Percentiles rank a stretch among this genome's conserved stretches.
Evolutionary conservation across 345 rosid species (phyloP).

Genomic region (Camelina sativa): DNA sequence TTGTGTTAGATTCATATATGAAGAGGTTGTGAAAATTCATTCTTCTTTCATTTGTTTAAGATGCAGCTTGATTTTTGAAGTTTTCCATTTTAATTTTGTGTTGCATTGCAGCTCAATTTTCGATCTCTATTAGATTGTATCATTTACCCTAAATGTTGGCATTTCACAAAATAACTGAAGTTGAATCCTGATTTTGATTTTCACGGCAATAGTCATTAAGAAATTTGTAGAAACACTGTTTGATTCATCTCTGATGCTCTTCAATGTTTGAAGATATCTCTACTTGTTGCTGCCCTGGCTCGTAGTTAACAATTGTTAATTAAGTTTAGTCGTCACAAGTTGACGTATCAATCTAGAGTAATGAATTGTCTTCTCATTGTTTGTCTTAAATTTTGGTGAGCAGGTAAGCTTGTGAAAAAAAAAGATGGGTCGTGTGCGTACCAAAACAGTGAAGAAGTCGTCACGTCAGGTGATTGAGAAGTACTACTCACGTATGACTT

Average conservation of each 20-base stretch:
- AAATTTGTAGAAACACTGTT: no score
- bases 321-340: neutral
- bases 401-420: conserved; percentile 29
- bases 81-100: no score
- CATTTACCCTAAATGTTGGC: neutral
- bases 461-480: conserved; percentile 86
- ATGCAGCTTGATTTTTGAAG: neutral
- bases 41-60: neutral
- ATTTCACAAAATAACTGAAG: no score
- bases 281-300: neutral
- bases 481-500: conserved; percentile 81
- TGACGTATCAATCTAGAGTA: neutral
- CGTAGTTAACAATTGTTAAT: neutral
- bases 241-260: neutral
- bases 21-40: neutral
- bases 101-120: neutral
- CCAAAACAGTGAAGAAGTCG: conserved; percentile 86
- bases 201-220: neutral
- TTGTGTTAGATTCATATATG: neutral
- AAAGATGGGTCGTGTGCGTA: conserved; percentile 81
- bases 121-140: neutral
- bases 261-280: neutral
- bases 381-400: neutral
- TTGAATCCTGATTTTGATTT: neutral
- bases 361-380: neutral